These are phyloP conservation scores for Combretum micranthum DNA, from an alignment of 345 rosid genomes.

Conservation along the genomic window DNA sequence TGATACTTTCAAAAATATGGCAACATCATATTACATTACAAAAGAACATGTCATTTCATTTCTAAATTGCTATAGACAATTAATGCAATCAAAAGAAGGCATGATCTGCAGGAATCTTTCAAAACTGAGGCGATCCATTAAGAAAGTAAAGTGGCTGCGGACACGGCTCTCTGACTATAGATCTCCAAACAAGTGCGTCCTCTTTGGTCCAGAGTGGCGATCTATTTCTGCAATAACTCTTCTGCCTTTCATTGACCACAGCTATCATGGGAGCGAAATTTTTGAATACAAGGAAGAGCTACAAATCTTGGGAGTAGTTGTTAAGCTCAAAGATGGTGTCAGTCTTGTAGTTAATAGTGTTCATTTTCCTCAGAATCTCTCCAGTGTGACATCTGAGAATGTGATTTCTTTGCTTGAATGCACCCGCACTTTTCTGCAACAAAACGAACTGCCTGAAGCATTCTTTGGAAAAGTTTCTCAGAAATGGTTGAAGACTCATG, in stretches of 20 bases:
- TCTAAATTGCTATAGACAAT: constrained; percentile 36
- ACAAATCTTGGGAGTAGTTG: constrained; percentile 31
- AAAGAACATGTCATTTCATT: constrained; percentile 25
- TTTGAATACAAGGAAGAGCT: constrained; percentile 42
- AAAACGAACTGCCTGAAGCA: constrained; percentile 19
- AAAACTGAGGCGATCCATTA: constrained; percentile 26
- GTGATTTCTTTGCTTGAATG: constrained; percentile 41
- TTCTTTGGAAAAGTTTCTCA: constrained; percentile 26
- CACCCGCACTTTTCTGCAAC: constrained; percentile 22
- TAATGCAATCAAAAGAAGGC: constrained; percentile 10
- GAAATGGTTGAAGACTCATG: constrained; percentile 51
- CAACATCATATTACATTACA: constrained; percentile 23
- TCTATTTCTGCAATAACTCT: constrained; percentile 34
- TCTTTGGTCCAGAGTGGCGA: constrained; percentile 50
- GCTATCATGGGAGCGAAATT: constrained; percentile 38
- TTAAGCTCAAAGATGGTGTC: constrained; percentile 38
- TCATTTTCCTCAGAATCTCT: constrained; percentile 22
- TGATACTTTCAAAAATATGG: constrained; percentile 25
- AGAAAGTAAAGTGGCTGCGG: constrained; percentile 44
- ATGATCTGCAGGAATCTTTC: constrained; percentile 12
- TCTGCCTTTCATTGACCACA: constrained; percentile 53
- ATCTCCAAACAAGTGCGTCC: constrained; percentile 48
- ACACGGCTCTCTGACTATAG: constrained; percentile 48
- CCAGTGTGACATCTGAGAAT: constrained; percentile 18
- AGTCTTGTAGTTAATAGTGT: constrained; percentile 35